phyloP scores from a whole-genome alignment of 2,329 filamentous ascomycete genomes.

The Sporothrix curviconia region DNA sequence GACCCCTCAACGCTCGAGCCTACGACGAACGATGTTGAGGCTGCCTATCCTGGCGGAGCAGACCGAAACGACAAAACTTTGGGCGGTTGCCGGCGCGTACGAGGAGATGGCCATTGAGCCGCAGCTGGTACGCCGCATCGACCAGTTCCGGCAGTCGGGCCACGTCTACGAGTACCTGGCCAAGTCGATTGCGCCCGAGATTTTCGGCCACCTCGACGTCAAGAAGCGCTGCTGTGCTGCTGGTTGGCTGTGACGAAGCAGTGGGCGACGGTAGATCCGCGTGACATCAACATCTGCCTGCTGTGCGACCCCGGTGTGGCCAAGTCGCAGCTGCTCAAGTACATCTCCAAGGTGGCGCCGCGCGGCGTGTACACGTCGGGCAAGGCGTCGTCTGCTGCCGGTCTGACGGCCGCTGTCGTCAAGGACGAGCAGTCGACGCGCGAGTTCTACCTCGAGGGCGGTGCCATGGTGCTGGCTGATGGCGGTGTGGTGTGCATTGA shows the following conservation, averaged over 20 bases:
- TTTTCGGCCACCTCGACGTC: slow-evolving; percentile 97
- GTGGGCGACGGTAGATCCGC: no score
- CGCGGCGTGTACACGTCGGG: slow-evolving; percentile 77
- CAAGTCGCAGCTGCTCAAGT: slow-evolving; percentile 90
- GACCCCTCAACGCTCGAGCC: slow-evolving; percentile 77
- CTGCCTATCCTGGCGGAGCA: slow-evolving; percentile 38
- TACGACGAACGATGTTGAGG: slow-evolving; percentile 56
- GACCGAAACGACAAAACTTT: slow-evolving; percentile 12
- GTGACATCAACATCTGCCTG: slow-evolving; percentile 93
- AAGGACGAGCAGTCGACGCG: slow-evolving; percentile 74
- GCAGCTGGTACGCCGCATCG: no score
- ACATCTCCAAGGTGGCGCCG: slow-evolving; percentile 96
- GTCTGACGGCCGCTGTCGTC: slow-evolving; percentile 74
- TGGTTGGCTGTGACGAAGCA: no score
- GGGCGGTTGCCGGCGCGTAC: no score
- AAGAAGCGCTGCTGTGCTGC: slow-evolving; percentile 98
- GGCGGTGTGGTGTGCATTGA: slow-evolving; percentile 81
- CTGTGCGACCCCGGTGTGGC: slow-evolving; percentile 95
- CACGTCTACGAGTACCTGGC: slow-evolving; percentile 88
- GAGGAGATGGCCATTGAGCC: no score
- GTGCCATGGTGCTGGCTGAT: slow-evolving; percentile 71
- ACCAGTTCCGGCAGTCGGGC: no score
- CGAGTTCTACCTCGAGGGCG: slow-evolving; percentile 73
- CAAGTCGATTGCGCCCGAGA: slow-evolving; percentile 83
- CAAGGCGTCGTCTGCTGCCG: slow-evolving; percentile 73